phyloP scores from a whole-genome alignment of 2,329 filamentous ascomycete genomes.

The Davidsoniella eucalypti region DNA sequence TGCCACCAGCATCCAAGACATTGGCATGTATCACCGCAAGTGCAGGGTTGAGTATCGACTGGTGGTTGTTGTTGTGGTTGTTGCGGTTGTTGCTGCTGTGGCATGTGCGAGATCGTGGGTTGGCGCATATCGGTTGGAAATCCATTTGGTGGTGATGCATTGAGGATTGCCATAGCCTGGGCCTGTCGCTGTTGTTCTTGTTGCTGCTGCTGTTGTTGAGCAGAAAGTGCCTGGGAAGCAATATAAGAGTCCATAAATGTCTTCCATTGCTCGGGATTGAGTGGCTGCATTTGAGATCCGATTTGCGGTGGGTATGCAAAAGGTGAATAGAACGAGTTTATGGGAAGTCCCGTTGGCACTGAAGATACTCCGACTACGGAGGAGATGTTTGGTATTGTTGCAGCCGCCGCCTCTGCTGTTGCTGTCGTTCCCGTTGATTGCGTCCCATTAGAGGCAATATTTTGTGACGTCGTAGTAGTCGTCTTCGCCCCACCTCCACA shows the following conservation, averaged over 20 bases:
- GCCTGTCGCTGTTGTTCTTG: background rate
- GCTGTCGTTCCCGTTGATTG: background rate
- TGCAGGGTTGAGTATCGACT: constrained; percentile 31
- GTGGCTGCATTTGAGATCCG: constrained; percentile 37
- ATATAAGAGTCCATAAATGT: constrained; percentile 27
- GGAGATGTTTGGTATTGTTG: background rate
- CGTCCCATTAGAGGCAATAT: background rate
- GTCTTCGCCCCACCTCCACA: constrained; percentile 15
- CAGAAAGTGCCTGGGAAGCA: background rate
- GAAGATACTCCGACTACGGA: no score
- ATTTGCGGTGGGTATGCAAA: constrained; percentile 38
- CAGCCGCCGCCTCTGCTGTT: background rate
- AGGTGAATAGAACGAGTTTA: constrained; percentile 21
- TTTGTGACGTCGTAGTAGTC: background rate
- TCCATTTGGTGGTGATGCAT: no score
- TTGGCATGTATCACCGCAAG: constrained; percentile 48
- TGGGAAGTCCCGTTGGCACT: constrained; percentile 22
- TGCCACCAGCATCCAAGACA: constrained; percentile 53
- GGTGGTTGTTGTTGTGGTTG: constrained; percentile 14
- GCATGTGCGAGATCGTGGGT: background rate
- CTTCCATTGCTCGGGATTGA: constrained; percentile 37
- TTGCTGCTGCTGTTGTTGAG: background rate
- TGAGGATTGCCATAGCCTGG: no score
- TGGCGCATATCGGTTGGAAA: no score
- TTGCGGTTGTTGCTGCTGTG: constrained; percentile 5